A percentile compares a stretch with the other conserved stretches of the same genome.
Conservation (phyloP, 1,284 basidiomycete genomes). For the Ganoderma multipileum region DNA sequence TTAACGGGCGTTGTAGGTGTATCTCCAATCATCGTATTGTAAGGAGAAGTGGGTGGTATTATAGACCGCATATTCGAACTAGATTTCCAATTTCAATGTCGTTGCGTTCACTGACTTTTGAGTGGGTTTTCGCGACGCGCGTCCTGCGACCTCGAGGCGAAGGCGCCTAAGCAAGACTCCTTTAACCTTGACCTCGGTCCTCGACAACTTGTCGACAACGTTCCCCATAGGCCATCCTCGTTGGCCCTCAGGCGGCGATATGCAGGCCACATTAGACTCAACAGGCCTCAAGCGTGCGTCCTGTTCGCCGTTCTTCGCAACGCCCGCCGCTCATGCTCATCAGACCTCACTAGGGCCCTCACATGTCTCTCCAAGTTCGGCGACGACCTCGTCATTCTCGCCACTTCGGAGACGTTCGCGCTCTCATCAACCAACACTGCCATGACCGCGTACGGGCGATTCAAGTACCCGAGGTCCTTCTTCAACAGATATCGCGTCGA, state of each 20-base stretch:
- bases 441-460: constrained; percentile 81
- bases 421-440: constrained; percentile 79
- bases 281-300: constrained; percentile 54
- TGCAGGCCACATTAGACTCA: constrained; percentile 58
- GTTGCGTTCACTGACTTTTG: too few species aligned
- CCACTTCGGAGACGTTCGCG: constrained; percentile 62
- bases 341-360: constrained; percentile 77
- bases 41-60: too few species aligned
- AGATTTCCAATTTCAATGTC: too few species aligned
- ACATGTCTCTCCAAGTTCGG: constrained; percentile 81
- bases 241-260: constrained; percentile 23
- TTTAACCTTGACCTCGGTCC: not conserved
- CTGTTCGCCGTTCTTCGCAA: constrained; percentile 10
- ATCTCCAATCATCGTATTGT: too few species aligned
- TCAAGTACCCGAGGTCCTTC: constrained; percentile 71
- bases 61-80: too few species aligned
- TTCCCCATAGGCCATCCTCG: not conserved
- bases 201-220: constrained; percentile 1
- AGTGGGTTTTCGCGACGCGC: too few species aligned
- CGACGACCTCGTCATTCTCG: constrained; percentile 76
- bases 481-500: constrained; percentile 70
- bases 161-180: not conserved
- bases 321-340: constrained; percentile 21
- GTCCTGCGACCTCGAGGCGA: not conserved
- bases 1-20: too few species aligned